Evolutionary conservation across 1,139 yeast genomes (phyloP), one percentile per base, ranked within the genome.

Genomic region (Scheffersomyces titani): DNA sequence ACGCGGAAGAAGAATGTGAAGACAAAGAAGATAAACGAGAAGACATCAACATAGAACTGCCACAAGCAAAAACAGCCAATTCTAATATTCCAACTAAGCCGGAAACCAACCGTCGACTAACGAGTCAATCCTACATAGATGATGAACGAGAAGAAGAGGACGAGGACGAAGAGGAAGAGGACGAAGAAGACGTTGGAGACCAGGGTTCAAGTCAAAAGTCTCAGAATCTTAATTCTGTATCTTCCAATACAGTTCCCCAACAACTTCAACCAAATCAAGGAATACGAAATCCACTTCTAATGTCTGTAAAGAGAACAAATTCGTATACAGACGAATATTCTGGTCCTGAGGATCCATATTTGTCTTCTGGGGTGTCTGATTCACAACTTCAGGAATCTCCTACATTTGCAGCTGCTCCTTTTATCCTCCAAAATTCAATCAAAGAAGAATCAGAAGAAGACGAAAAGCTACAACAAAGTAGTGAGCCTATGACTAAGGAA

Each of bases 301-400:
- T 46, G 20, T 46, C 49, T 6, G 49, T 46, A 22, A 46, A 46
- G 22, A 20, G 49, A 16, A 46, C 49, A 46, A 46, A 46, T 46
- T 46, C 49, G 7, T 46, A 46, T 11, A 52, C 53, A 47, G 53
- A 51, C 45, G 60, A 58, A 11, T 54, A 52, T 18, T 55, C 60
- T 2, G 63, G 61, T 2, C 53, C 58, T 5, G 67, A 63, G 19
- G 63, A 61, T 36, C 52, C 57, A 11, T 50, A 72, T 53, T 64
- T 71, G 30, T 70, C 77, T 0, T 67, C 71, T 1, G 73, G 69
- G 6, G 52, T 62, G 2, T 70, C 75, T 3, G 73, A 69, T 53
- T 52, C 58, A 4, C 55, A 44, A 19, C 16, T 46, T 5, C 49
- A 46, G 22, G 49, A 46, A 16, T 46, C 49, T 4, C 49, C 49